A percentile compares a stretch with the other conserved stretches of the same genome.
Conservation (phyloP, 2,329 filamentous ascomycete species). For the Nakataea oryzae region DNA sequence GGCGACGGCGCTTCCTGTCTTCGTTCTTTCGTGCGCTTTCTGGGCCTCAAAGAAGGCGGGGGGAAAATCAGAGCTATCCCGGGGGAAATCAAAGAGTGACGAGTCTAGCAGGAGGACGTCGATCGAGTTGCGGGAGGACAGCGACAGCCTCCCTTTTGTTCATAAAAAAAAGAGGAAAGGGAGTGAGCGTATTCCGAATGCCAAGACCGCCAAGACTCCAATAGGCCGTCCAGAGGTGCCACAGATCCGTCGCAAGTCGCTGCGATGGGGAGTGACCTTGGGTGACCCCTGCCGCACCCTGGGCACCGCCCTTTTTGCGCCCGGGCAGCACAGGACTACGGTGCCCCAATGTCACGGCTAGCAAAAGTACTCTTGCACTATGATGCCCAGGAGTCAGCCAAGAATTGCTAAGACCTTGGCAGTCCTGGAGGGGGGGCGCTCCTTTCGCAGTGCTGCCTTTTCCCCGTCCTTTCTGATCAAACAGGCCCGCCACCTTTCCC, state of each 20-base stretch:
- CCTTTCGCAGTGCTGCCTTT: background rate
- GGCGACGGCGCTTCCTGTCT: background rate
- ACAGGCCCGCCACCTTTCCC: background rate
- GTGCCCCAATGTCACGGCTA: background rate
- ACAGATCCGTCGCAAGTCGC: background rate
- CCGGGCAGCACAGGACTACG: too few relatives aligned
- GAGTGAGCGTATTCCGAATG: background rate
- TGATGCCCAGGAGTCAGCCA: background rate
- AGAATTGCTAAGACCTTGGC: background rate
- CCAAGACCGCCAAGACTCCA: background rate
- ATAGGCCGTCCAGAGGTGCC: background rate
- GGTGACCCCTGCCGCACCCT: background rate
- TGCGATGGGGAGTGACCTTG: background rate
- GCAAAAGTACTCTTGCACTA: background rate
- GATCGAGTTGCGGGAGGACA: background rate
- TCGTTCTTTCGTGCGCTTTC: background rate
- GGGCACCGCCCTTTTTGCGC: background rate
- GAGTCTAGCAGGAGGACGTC: background rate
- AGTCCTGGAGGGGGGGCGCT: background rate
- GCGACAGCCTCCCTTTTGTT: background rate
- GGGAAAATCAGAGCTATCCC: background rate
- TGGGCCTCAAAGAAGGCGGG: background rate
- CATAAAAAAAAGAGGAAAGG: background rate
- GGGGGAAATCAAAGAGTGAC: background rate
- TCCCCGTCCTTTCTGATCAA: background rate